Conservation (phyloP, 2,329 filamentous ascomycete genomes). For the Botrytis fabae region DNA sequence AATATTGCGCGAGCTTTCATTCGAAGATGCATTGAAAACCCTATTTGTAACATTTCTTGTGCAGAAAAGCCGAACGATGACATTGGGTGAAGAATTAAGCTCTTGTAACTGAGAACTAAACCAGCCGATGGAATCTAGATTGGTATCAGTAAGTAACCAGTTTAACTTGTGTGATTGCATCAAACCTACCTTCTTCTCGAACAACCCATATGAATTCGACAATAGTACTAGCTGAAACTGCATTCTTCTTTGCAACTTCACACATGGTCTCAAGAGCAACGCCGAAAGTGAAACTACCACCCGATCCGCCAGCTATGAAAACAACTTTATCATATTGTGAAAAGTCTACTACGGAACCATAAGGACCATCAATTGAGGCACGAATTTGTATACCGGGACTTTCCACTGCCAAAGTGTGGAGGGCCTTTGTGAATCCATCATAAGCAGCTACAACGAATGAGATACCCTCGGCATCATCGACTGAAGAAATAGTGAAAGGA, state of each 20-base stretch:
- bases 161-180: background rate
- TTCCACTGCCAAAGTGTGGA: slow-evolving; percentile 53
- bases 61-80: slow-evolving; percentile 39
- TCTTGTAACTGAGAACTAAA: slow-evolving; percentile 37
- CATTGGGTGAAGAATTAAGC: slow-evolving; percentile 34
- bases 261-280: slow-evolving; percentile 49
- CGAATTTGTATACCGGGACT: slow-evolving; percentile 52
- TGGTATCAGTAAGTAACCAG: background rate
- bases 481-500: slow-evolving; percentile 60
- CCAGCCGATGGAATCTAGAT: slow-evolving; percentile 22
- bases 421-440: slow-evolving; percentile 58
- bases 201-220: slow-evolving; percentile 54
- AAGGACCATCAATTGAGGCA: slow-evolving; percentile 59
- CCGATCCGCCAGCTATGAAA: slow-evolving; percentile 61
- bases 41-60: slow-evolving; percentile 27
- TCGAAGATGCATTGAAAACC: background rate
- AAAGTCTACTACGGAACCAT: slow-evolving; percentile 56
- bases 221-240: slow-evolving; percentile 37
- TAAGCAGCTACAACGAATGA: slow-evolving; percentile 60
- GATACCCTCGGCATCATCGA: slow-evolving; percentile 42
- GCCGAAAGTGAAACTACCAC: slow-evolving; percentile 59
- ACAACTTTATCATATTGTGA: slow-evolving; percentile 54
- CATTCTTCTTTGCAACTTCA: slow-evolving; percentile 35
- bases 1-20: background rate
- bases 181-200: slow-evolving; percentile 45